These are phyloP conservation scores for Annulohypoxylon moriforme DNA, from an alignment of 495 filamentous ascomycete genomes.

Conservation along the genomic window DNA sequence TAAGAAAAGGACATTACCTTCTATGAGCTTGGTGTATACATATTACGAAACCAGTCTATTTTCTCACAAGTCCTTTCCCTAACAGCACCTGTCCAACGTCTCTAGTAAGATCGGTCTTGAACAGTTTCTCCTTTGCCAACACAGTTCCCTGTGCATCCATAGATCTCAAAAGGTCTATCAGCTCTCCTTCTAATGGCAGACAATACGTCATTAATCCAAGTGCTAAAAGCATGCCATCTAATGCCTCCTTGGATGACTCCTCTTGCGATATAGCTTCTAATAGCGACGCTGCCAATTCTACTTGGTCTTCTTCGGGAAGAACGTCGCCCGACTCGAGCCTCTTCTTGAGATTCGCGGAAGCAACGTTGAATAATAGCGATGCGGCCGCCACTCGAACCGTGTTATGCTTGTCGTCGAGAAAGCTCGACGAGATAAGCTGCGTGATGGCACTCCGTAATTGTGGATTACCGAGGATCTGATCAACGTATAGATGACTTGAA, in stretches of 20 bases:
- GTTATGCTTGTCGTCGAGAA: constrained; percentile 65
- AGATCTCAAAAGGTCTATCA: constrained; percentile 77
- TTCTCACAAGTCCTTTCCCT: constrained; percentile 53
- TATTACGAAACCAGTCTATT: constrained; percentile 12
- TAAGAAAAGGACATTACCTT: neutral
- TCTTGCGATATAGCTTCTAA: constrained; percentile 79
- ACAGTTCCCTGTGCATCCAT: constrained; percentile 75
- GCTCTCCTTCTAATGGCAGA: constrained; percentile 71
- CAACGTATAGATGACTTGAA: constrained; percentile 67
- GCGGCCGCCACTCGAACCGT: constrained; percentile 78
- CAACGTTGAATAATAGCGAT: constrained; percentile 85
- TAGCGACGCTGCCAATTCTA: constrained; percentile 80
- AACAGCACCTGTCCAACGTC: constrained; percentile 65
- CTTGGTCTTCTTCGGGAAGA: constrained; percentile 73
- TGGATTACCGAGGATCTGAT: constrained; percentile 53
- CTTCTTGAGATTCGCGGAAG: constrained; percentile 72
- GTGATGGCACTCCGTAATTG: constrained; percentile 55
- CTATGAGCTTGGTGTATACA: neutral
- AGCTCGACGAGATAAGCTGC: constrained; percentile 62
- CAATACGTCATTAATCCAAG: constrained; percentile 80
- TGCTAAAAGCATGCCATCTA: constrained; percentile 77
- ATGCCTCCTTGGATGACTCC: constrained; percentile 72
- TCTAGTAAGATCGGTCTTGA: constrained; percentile 67
- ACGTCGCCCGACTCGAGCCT: constrained; percentile 69
- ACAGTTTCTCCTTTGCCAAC: constrained; percentile 61